These are phyloP conservation scores for Emericellopsis cladophorae DNA, from an alignment of 2,329 filamentous ascomycete genomes.

Conservation along the genomic window DNA sequence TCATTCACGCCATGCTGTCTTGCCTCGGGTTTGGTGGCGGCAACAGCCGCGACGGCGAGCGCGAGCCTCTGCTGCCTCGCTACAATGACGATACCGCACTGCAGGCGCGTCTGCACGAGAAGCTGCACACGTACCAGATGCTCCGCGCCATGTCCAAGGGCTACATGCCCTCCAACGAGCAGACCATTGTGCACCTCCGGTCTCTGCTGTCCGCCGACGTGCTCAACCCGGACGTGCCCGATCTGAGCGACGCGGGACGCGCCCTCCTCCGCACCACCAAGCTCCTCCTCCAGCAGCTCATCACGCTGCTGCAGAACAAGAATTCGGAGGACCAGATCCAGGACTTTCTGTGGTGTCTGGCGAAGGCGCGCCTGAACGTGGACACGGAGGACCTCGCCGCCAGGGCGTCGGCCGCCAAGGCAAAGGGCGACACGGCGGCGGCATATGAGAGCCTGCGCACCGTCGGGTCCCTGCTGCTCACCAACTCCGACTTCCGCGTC, in stretches of 20 bases:
- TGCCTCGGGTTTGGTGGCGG: conserved; percentile 46
- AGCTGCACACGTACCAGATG: conserved; percentile 92
- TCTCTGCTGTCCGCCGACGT: conserved; percentile 67
- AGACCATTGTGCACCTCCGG: conserved; percentile 66
- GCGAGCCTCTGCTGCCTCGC: conserved; percentile 67
- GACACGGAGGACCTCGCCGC: conserved; percentile 16
- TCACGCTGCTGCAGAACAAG: conserved; percentile 71
- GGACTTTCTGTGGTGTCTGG: conserved; percentile 78
- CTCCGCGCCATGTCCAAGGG: conserved; percentile 67
- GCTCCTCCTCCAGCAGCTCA: conserved; percentile 66
- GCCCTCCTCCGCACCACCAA: conserved; percentile 60
- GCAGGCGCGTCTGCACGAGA: conserved; percentile 70
- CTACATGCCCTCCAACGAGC: conserved; percentile 86
- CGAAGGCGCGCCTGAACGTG: conserved; percentile 50
- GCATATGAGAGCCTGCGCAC: conserved; percentile 72
- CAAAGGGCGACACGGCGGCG: conserved; percentile 19
- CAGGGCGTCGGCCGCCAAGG: conserved; percentile 14
- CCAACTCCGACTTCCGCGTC: conserved; percentile 80
- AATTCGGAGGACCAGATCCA: conserved; percentile 79
- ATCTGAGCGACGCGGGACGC: conserved; percentile 67
- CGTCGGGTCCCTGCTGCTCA: conserved; percentile 71
- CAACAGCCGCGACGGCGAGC: conserved; percentile 40
- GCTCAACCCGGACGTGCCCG: conserved; percentile 55
- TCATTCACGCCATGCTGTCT: conserved; percentile 23
- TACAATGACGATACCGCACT: conserved; percentile 72